Evolutionary conservation across 2,329 filamentous ascomycete genomes (phyloP).

Genomic region (Grosmannia serpens): DNA sequence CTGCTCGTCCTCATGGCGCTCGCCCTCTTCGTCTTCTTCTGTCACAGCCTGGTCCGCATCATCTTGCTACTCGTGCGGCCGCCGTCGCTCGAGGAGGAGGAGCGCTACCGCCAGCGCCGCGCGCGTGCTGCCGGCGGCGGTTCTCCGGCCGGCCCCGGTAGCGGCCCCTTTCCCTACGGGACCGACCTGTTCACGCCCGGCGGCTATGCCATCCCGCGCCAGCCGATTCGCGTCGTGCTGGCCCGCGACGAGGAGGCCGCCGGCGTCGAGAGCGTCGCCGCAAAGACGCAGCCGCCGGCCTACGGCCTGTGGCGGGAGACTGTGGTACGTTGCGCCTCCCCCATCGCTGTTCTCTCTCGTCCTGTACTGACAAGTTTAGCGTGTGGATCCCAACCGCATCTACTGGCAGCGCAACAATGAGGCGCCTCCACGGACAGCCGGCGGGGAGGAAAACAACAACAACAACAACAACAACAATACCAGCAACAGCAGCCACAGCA

Average conservation of each 20-base stretch:
- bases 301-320: conserved; percentile 79
- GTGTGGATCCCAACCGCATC: conserved; percentile 68
- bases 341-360: neutral
- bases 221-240: conserved; percentile 67
- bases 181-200: conserved; percentile 40
- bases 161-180: conserved; percentile 12
- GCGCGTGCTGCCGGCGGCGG: conserved; percentile 14
- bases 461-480: neutral
- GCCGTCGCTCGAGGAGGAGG: conserved; percentile 21
- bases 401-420: conserved; percentile 63
- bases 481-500: conserved; percentile 12
- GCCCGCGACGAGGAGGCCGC: conserved; percentile 62
- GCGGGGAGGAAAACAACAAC: conserved; percentile 2
- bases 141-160: neutral
- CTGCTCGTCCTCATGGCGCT: conserved; percentile 70
- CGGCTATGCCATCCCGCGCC: conserved; percentile 57
- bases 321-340: conserved; percentile 46
- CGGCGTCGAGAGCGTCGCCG: conserved; percentile 40
- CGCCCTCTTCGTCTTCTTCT: conserved; percentile 65
- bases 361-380: conserved; percentile 25
- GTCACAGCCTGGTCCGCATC: conserved; percentile 63
- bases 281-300: conserved; percentile 59
- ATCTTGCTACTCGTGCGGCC: conserved; percentile 52
- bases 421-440: conserved; percentile 12
- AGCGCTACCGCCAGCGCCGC: conserved; percentile 14